Percentiles rank a stretch among this genome's conserved stretches.
Evolutionary conservation across 106 monocot species (phyloP).

Genomic region (Dendrobium officinale): DNA sequence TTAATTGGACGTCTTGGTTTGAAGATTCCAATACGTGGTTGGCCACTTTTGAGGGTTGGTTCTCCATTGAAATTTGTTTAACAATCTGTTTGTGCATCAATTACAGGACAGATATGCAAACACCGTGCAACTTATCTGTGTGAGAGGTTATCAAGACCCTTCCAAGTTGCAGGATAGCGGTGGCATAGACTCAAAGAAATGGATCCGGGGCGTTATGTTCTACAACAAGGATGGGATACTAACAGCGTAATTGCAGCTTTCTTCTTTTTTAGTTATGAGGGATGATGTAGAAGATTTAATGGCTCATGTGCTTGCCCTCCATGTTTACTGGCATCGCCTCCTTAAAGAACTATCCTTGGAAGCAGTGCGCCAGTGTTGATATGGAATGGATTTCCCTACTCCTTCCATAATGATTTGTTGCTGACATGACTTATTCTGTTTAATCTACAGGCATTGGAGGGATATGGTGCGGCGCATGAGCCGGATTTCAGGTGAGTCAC

Average conservation of each 20-base stretch:
- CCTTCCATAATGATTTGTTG: slow-evolving; percentile 48
- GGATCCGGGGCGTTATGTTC: slow-evolving; percentile 96
- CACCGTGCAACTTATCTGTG: slow-evolving; percentile 32
- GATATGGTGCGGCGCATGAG: slow-evolving; percentile 66
- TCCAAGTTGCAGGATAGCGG: slow-evolving; percentile 21
- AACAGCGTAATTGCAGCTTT: slow-evolving; percentile 99
- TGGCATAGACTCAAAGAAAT: slow-evolving; percentile 51
- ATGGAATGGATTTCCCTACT: slow-evolving; percentile 74
- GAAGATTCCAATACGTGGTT: slow-evolving; percentile 31
- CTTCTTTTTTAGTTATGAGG: slow-evolving; percentile 75
- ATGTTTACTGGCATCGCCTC: slow-evolving; percentile 59
- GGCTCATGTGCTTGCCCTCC: slow-evolving; percentile 69
- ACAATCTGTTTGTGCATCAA: slow-evolving; percentile 50
- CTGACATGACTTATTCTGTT: slow-evolving; percentile 99
- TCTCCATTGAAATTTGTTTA: slow-evolving; percentile 28
- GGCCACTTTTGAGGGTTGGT: slow-evolving; percentile 26
- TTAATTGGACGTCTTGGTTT: slow-evolving; percentile 15
- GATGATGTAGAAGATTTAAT: slow-evolving; percentile 80
- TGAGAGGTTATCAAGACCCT: slow-evolving; percentile 44
- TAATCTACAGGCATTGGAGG: slow-evolving; percentile 99
- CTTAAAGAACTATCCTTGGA: slow-evolving; percentile 52
- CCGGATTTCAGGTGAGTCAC: slow-evolving; percentile 80
- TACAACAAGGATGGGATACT: slow-evolving; percentile 96
- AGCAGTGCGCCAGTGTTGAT: slow-evolving; percentile 71
- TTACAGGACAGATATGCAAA: slow-evolving; percentile 73